A percentile compares a stretch with the other conserved stretches of the same genome.
Evolutionary conservation across 192 early-diverging fungal genomes (phyloP).

Genomic region (Entophlyctis helioformis): DNA sequence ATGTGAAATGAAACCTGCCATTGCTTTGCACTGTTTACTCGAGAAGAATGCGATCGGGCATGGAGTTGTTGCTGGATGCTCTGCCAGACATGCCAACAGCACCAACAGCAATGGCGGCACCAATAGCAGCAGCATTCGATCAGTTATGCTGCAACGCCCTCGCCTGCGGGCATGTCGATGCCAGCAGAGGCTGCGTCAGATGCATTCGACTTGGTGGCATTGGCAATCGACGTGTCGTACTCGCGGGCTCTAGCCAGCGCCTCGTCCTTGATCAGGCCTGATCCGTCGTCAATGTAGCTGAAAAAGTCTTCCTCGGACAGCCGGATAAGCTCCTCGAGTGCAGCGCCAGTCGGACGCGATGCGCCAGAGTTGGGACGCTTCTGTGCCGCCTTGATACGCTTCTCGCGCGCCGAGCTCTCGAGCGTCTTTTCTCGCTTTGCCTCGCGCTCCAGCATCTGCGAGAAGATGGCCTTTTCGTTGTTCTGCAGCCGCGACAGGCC

Average conservation of each 20-base stretch:
- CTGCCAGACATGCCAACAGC: no score
- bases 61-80: no score
- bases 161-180: no score
- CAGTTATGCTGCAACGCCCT: no score
- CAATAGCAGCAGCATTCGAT: no score
- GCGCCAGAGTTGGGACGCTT: constrained; percentile 33
- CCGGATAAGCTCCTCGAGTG: constrained; percentile 31
- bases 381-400: constrained; percentile 44
- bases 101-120: no score
- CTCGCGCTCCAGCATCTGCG: constrained; percentile 51
- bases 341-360: constrained; percentile 15
- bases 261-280: constrained; percentile 11
- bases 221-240: constrained; percentile 6
- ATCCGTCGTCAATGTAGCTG: constrained; percentile 32
- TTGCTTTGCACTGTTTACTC: no score
- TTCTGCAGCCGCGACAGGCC: constrained; percentile 32
- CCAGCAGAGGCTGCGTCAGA: no score
- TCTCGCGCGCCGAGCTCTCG: constrained; percentile 39
- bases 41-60: no score
- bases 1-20: no score
- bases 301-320: constrained; percentile 43
- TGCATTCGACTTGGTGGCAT: no score
- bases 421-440: constrained; percentile 51
- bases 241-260: constrained; percentile 11
- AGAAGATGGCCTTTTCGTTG: constrained; percentile 44